Evolutionary conservation across 2,329 filamentous ascomycete genomes (phyloP).

Genomic region (Fonsecaea erecta): DNA sequence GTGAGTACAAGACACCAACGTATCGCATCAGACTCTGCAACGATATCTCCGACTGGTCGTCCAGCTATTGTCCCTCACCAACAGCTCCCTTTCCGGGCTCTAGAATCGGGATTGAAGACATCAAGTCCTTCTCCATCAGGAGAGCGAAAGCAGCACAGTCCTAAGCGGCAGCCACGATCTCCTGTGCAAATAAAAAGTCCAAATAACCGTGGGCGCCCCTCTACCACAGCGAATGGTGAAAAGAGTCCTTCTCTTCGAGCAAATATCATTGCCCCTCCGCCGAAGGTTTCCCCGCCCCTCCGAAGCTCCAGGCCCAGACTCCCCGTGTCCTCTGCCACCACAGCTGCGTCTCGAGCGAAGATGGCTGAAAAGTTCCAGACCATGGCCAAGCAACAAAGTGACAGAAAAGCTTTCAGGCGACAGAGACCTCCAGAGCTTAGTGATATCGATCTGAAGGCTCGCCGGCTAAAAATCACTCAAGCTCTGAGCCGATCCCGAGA

Average conservation of each 20-base stretch:
- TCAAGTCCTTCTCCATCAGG: slow-evolving; percentile 31
- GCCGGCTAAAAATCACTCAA: slow-evolving; percentile 79
- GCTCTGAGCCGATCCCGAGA: slow-evolving; percentile 70
- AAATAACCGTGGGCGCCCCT: slow-evolving; percentile 43
- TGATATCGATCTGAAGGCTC: slow-evolving; percentile 82
- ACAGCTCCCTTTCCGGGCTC: slow-evolving; percentile 27
- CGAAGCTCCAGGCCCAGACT: slow-evolving; percentile 82
- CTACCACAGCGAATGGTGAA: slow-evolving; percentile 46
- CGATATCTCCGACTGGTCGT: slow-evolving; percentile 19
- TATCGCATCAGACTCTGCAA: slow-evolving; percentile 25
- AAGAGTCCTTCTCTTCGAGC: slow-evolving; percentile 69
- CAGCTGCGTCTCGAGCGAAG: slow-evolving; percentile 71
- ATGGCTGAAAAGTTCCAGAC: slow-evolving; percentile 61
- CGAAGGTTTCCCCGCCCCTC: slow-evolving; percentile 76
- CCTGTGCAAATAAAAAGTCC: slow-evolving; percentile 44
- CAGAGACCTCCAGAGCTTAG: slow-evolving; percentile 65
- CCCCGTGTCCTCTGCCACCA: slow-evolving; percentile 74
- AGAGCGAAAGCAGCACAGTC: slow-evolving; percentile 35
- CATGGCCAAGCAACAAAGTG: slow-evolving; percentile 46
- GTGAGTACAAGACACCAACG: slow-evolving; percentile 31
- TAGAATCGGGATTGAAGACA: slow-evolving; percentile 11
- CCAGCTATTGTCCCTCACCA: slow-evolving; percentile 12
- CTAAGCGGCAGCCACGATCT: slow-evolving; percentile 39
- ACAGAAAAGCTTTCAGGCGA: slow-evolving; percentile 43
- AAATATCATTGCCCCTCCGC: slow-evolving; percentile 71